A percentile compares a stretch with the other conserved stretches of the same genome.
These are phyloP conservation scores for Nicotiana undulata DNA, from an alignment of 257 asterid genomes.

Conservation along the genomic window DNA sequence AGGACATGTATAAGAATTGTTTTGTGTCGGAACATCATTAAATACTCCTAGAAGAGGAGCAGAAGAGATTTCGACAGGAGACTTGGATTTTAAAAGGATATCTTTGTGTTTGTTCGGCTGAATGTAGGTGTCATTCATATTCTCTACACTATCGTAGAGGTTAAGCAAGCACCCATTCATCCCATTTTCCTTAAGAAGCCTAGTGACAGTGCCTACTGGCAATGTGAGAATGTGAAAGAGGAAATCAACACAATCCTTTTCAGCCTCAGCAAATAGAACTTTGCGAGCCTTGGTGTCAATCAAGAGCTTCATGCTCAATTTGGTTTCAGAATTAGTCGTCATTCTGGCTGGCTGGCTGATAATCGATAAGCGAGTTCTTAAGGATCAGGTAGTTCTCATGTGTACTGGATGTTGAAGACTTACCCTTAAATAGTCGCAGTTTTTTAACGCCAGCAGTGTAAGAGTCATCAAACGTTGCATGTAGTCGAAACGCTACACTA, in stretches of 20 bases:
- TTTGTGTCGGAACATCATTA: neutral
- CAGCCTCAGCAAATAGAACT: constrained; percentile 11
- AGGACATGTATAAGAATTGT: neutral
- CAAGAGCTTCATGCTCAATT: too few species aligned
- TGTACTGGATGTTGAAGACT: too few species aligned
- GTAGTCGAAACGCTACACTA: too few species aligned
- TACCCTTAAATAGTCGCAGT: too few species aligned
- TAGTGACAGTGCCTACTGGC: constrained; percentile 1
- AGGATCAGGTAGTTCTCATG: too few species aligned
- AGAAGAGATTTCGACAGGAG: neutral
- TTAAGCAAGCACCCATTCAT: constrained; percentile 23
- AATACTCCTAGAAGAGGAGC: neutral
- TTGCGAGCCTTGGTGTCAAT: neutral
- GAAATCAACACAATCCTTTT: constrained; percentile 9
- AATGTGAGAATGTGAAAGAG: constrained; percentile 9
- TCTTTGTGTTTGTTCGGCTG: constrained; percentile 11
- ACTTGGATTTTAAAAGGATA: constrained; percentile 6
- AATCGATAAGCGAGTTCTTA: too few species aligned
- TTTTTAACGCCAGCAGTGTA: too few species aligned
- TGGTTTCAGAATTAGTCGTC: too few species aligned
- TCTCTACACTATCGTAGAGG: constrained; percentile 19
- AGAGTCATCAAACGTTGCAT: too few species aligned
- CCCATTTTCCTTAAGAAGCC: neutral
- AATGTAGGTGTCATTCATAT: constrained; percentile 14
- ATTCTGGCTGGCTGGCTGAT: too few species aligned